Conservation (phyloP, 805 yeast species). For the Komagataella pseudopastoris region DNA sequence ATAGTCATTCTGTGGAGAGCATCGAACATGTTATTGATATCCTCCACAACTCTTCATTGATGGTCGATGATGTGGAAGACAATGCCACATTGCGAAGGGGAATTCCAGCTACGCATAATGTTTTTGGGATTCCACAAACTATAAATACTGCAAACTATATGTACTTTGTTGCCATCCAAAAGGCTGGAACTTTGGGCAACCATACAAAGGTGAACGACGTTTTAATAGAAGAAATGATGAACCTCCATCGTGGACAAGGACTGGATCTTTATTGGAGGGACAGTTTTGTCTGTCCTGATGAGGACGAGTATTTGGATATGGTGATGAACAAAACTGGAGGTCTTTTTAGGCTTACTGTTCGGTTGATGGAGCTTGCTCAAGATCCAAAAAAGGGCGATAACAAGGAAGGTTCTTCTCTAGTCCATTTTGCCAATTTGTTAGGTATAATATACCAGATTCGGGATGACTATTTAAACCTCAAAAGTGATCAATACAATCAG, state of each 20-base stretch:
- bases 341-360: constrained; percentile 59
- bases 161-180: constrained; percentile 59
- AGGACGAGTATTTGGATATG: constrained; percentile 60
- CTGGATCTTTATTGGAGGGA: constrained; percentile 86
- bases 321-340: constrained; percentile 88
- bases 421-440: constrained; percentile 57
- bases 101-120: constrained; percentile 60
- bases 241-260: constrained; percentile 84
- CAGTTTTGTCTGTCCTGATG: constrained; percentile 38
- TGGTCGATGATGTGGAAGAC: constrained; percentile 88
- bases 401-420: constrained; percentile 14
- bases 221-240: constrained; percentile 60
- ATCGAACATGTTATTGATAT: constrained; percentile 39
- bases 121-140: constrained; percentile 69
- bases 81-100: constrained; percentile 62
- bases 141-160: constrained; percentile 75
- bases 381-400: constrained; percentile 3
- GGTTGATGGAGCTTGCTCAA: constrained; percentile 34
- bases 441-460: constrained; percentile 78
- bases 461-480: constrained; percentile 71
- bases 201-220: constrained; percentile 20
- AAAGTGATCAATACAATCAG: constrained; percentile 31
- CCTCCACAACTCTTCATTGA: constrained; percentile 51
- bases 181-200: constrained; percentile 22
- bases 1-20: constrained; percentile 19